Conservation (phyloP, 768 basidiomycete genomes). For the Lactarius evosmus region DNA sequence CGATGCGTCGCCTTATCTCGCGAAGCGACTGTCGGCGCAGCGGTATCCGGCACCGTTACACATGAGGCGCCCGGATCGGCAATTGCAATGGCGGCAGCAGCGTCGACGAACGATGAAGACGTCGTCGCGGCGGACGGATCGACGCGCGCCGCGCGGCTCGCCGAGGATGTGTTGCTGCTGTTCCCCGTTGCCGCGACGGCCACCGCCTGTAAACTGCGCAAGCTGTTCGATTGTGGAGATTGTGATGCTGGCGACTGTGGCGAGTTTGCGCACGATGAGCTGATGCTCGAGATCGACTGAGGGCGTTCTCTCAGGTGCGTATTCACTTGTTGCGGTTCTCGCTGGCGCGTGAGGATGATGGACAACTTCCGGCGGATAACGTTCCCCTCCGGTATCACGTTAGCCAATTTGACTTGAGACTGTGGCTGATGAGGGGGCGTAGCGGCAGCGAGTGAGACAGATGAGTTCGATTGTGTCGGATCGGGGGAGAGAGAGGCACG, state of each 20-base stretch:
- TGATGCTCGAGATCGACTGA: conserved; percentile 56
- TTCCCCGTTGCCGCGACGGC: conserved; percentile 12
- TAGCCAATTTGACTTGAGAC: not conserved
- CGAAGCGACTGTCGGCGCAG: not conserved
- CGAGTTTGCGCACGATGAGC: conserved; percentile 31
- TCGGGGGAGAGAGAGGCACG: conserved; percentile 21
- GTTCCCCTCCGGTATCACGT: conserved; percentile 17
- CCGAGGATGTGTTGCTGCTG: not conserved
- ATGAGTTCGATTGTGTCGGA: conserved; percentile 26
- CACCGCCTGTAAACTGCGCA: conserved; percentile 55
- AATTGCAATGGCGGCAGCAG: not conserved
- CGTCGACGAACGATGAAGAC: not conserved
- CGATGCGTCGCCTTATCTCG: conserved; percentile 11
- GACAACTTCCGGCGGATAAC: conserved; percentile 36
- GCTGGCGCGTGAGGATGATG: conserved; percentile 37
- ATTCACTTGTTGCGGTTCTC: conserved; percentile 23
- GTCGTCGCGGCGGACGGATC: conserved; percentile 3
- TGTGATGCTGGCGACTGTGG: conserved; percentile 35
- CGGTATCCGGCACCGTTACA: not conserved
- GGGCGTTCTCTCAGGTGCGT: conserved; percentile 45
- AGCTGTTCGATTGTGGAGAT: conserved; percentile 48
- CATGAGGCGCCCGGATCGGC: not conserved
- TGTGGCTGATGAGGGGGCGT: not conserved
- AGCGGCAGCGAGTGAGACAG: conserved; percentile 16
- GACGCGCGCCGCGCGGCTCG: conserved; percentile 34